Evolutionary conservation across 2,329 filamentous ascomycete genomes (phyloP), one percentile per base, ranked within the genome.

Genomic region (Diaporthe nobilis): DNA sequence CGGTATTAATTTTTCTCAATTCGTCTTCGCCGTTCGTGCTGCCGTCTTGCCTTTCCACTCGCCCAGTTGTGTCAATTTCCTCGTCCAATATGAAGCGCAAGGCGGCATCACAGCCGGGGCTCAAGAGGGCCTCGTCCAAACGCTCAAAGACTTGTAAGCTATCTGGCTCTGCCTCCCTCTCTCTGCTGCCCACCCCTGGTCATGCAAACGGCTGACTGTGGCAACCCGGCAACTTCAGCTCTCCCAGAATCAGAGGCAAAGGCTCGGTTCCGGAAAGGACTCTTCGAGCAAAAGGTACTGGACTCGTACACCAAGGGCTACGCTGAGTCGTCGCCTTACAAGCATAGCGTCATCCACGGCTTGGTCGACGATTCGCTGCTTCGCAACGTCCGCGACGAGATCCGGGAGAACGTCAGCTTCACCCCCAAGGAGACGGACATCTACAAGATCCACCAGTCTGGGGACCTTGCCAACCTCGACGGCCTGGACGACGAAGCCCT

Each of bases 341-440:
- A 96, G 83, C 96, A 99, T 84, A 94, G 94, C 80, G 96, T 99
- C 71, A 98, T 99, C 82, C 89, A 92, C 79, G 88, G 91, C 72
- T 88, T 99, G 58, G 93, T 98, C 83, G 88, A 97, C 85, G 93
- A 96, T 80, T 85, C 88, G 65, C 92, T 99, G 25, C 91, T 99
- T 63, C 96, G 96, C 81, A 89, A 91, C 73, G 97, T 99, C 76
- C 95, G 97, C 82, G 87, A 90, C 81, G 97, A 99, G 86, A 96
- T 98, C 84, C 93, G 93, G 84, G 90, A 94, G 79, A 96, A 98
- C 82, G 94, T 99, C 79, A 93, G 94, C 79, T 99, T 99, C 87
- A 98, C 97, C 17, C 96, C 96, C 80, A 99, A 99, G 85, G 97
- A 99, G 85, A 99, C 97, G 65, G 97, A 99, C 84, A 99, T 99